Base-by-base conservation (phyloP, 2,329 filamentous ascomycete species). In the Hortaea sp. region DNA sequence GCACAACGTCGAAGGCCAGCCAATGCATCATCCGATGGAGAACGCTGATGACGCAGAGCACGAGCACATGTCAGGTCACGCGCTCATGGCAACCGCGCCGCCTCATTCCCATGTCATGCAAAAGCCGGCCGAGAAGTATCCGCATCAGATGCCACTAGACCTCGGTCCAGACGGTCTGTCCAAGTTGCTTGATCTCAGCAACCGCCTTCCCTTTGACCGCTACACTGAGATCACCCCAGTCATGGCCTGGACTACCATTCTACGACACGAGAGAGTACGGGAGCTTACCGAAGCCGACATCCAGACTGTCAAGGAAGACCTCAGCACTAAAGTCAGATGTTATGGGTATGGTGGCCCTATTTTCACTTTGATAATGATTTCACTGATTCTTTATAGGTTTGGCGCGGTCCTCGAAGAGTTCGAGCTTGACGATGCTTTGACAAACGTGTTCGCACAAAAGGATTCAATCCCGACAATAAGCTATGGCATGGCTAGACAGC, bases 221-320 rank as follows among this genome's bases (percentile, higher is more conserved):
- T 86, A 92, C 50, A 88, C 88, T 44, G 87, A 94, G 67, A 86
- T 97, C 58, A 97, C 90, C 12, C 92, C 92, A 0, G 85, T 95
- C 53, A 94, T 94, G 87, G 89, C 89, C 0, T 89, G 90, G 79
- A 84, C 87, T 44, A 84, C 85, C 67, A 75, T 95, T 41, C 70
- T 88, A 51, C 76, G 73, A 39, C 83, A 92, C 65, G 78, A 84
- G 34, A 74, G 83, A 51, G 80, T 89, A 52, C 62, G 63, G 5
- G 79, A 84, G 54, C 68, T 95, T 53, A 78, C 72, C 11, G 66
- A 69, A 43, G 75, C 78, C 35, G 88, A 95, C 59, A 79, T 95
- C 55, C 73, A 76, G 56, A 75, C 72, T 51, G 73, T 95, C 54
- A 81, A 84, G 43, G 80, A 82, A 43, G 85, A 88, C 48, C 73